Base-by-base conservation (phyloP, 1,139 yeast genomes). In the Pichia sp. region DNA sequence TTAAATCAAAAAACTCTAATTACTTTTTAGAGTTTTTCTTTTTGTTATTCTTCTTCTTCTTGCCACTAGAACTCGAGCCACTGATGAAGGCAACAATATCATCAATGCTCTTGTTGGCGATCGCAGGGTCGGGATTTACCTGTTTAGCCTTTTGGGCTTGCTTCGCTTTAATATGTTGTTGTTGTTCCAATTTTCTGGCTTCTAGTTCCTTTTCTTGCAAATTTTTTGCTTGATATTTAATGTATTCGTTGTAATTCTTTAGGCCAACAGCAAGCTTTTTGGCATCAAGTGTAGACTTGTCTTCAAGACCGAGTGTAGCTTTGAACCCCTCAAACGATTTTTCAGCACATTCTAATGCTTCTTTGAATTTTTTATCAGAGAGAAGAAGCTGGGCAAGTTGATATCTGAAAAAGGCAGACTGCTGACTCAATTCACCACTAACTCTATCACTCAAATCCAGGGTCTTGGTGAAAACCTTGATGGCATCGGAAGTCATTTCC, bases 311-410 rank as follows among this genome's bases (percentile, higher is more conserved):
- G 46, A 80, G 71, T 26, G 78, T 70, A 54, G 73, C 73, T 58
- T 73, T 73, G 72, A 85, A 82, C 28, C 81, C 74, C 25, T 73
- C 75, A 60, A 77, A 75, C 43, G 89, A 78, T 47, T 65, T 69
- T 31, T 74, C 69, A 65, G 82, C 80, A 56, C 77, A 75, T 39
- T 74, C 78, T 46, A 76, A 66, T 0, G 95, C 81, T 22, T 75
- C 81, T 51, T 74, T 73, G 59, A 78, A 74, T 53, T 82, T 80
- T 48, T 78, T 76, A 23, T 71, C 64, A 51, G 78, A 71, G 45
- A 87, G 76, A 50, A 82, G 76, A 43, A 82, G 70, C 66, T 85
- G 86, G 23, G 88, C 91, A 52, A 78, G 75, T 64, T 88, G 85
- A 72, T 78, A 85, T 61, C 76, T 74, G 55, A 82, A 70, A 58